Conservation (phyloP, 306 rosid species). For the Cicer cuneatum region DNA sequence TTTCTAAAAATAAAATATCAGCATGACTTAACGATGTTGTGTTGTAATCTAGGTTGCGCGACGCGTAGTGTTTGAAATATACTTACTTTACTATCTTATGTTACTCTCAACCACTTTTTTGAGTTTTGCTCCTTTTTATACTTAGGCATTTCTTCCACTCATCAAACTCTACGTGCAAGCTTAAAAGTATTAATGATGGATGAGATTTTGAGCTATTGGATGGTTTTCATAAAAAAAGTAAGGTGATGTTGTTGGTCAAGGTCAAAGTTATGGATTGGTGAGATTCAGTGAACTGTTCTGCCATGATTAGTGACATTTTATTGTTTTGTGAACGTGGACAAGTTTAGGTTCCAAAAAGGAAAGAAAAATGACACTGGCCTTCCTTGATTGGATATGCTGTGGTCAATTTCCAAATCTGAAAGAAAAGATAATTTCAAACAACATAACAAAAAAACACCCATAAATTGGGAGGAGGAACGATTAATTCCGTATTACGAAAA, state of each 20-base stretch:
- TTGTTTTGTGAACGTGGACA: slow-evolving; percentile 63
- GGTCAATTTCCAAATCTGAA: slow-evolving; percentile 39
- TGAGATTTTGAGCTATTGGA: slow-evolving; percentile 4
- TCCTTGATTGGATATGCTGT: background rate
- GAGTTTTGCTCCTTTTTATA: background rate
- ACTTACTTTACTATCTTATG: slow-evolving; percentile 7
- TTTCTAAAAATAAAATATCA: too few relatives aligned
- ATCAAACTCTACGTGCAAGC: slow-evolving; percentile 52
- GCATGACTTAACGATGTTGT: background rate
- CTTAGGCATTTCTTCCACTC: slow-evolving; percentile 67
- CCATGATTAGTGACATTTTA: slow-evolving; percentile 38
- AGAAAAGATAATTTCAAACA: background rate
- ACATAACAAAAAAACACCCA: background rate
- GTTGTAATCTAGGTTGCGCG: slow-evolving; percentile 2
- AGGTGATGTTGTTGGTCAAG: slow-evolving; percentile 45
- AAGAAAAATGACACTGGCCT: background rate
- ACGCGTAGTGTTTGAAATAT: slow-evolving; percentile 42
- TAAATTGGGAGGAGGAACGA: slow-evolving; percentile 14
- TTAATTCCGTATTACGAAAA: background rate
- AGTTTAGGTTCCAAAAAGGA: slow-evolving; percentile 33
- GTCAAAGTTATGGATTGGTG: slow-evolving; percentile 50
- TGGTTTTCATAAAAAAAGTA: slow-evolving; percentile 31
- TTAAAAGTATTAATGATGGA: slow-evolving; percentile 46
- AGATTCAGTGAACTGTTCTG: slow-evolving; percentile 49
- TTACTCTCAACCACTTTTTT: background rate